Evolutionary conservation across 768 basidiomycete genomes (phyloP), one percentile per base, ranked within the genome.

Genomic region (Lentinus brumalis): DNA sequence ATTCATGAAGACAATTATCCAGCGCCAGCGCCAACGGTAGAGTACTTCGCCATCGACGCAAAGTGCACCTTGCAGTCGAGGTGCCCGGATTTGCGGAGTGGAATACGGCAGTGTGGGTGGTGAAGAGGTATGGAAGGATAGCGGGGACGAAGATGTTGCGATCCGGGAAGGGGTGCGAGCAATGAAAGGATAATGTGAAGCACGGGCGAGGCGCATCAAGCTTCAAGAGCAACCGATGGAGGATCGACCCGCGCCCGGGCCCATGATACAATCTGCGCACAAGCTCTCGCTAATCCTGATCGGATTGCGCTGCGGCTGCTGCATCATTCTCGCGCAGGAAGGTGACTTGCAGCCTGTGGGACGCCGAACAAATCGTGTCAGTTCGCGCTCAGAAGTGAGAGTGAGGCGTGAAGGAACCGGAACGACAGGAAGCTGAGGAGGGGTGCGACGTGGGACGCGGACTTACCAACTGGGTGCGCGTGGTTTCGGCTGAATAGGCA

Each of bases 401-500:
- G 21, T 26, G 21, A 26, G 21, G 16, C n/a, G 52, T 12, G 18
- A 41, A 26, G 16, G 21, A n/a, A 35, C 38, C 15, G 12, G 29
- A 10, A 14, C 14, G 30, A 16, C 4, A 18, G 31, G 38, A 38
- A 53, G 39, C 10, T 8, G 50, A 10, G 15, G 9, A 30, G 14
- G 18, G 59, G 55, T 49, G 53, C 32, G 47, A 41, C 40, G 56
- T 49, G 52, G 49, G 10, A 29, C 4, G 12, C 26, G n/a, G 5
- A 53, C 75, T 69, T 65, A 87, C 88, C 84, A 54, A 78, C 71
- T 52, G 74, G 76, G 70, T 88, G 87, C 16, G 72, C 67, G 64
- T 92, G 89, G 61, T 86, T 78, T 68, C 76, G 71, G 70, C 90
- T 91, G 73, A 92, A 92, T 64, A 90, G 72, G 73, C 90, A 92